These are phyloP conservation scores for Dactylellina drechsleri DNA, from an alignment of 2,329 filamentous ascomycete genomes.

Conservation along the genomic window DNA sequence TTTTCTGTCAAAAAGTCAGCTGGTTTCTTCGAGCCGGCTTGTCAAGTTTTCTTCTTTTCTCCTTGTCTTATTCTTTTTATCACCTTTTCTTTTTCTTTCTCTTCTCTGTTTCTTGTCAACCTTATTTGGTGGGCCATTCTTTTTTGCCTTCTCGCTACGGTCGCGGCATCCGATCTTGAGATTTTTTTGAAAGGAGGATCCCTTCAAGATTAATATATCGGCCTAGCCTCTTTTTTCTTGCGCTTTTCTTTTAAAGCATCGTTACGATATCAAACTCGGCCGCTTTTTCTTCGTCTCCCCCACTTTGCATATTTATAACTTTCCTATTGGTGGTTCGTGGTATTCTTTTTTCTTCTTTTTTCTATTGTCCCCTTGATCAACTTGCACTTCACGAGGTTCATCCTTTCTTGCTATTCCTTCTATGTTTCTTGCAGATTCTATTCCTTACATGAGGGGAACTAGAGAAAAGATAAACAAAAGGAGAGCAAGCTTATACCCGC, in stretches of 20 bases:
- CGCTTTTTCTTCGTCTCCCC: conserved; percentile 28
- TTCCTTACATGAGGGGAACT: conserved; percentile 13
- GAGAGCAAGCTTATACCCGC: conserved; percentile 8
- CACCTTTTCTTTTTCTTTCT: conserved; percentile 6
- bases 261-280: conserved; percentile 32
- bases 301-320: conserved; percentile 53
- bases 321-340: conserved; percentile 45
- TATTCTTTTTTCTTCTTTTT: conserved; percentile 1
- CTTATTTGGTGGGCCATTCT: conserved; percentile 42
- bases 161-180: conserved; percentile 54
- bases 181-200: conserved; percentile 22
- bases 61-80: conserved; percentile 7
- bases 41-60: no score
- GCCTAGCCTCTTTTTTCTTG: conserved; percentile 31
- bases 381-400: conserved; percentile 44
- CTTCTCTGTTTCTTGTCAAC: conserved; percentile 38
- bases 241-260: conserved; percentile 53
- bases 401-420: conserved; percentile 22
- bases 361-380: conserved; percentile 26
- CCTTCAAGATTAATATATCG: conserved; percentile 41
- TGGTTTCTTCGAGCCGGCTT: conserved; percentile 4
- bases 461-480: conserved; percentile 11
- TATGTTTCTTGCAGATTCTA: background rate
- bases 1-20: conserved; percentile 25
- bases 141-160: conserved; percentile 48